Conservation (phyloP, 1,284 basidiomycete genomes). For the Psilocybe mexicana region DNA sequence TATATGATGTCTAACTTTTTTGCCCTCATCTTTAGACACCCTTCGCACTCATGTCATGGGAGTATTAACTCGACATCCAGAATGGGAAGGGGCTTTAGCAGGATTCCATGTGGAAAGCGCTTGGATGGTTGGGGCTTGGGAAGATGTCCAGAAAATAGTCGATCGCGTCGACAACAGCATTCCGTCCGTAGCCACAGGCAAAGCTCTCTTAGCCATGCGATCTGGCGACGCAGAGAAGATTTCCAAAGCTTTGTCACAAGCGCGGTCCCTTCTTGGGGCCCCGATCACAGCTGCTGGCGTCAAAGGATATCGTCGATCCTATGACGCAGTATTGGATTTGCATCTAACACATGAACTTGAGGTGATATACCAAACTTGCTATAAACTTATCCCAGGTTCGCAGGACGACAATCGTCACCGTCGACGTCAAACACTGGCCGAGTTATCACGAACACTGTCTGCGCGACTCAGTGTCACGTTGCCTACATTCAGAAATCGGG, state of each 20-base stretch:
- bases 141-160: conserved; percentile 69
- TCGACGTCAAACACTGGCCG: conserved; percentile 37
- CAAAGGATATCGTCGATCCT: conserved; percentile 82
- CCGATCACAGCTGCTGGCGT: conserved; percentile 82
- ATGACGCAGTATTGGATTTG: conserved; percentile 85
- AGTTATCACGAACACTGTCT: conserved; percentile 50
- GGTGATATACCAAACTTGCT: conserved; percentile 62
- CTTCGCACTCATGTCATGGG: conserved; percentile 94
- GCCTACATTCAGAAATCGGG: conserved; percentile 90
- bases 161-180: conserved; percentile 48
- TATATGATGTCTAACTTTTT: not conserved
- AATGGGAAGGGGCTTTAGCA: conserved; percentile 80
- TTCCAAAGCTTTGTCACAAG: conserved; percentile 55
- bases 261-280: conserved; percentile 78
- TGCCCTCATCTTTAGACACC: conserved; percentile 64
- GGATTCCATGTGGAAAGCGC: conserved; percentile 93
- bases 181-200: conserved; percentile 78
- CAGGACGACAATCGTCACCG: conserved; percentile 33
- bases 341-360: conserved; percentile 91
- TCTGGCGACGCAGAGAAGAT: conserved; percentile 50
- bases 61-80: conserved; percentile 82
- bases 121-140: conserved; percentile 96
- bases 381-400: conserved; percentile 35
- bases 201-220: conserved; percentile 82
- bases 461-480: conserved; percentile 78